Conservation (phyloP, 495 filamentous ascomycete genomes). For the Lophiostoma macrostomum region DNA sequence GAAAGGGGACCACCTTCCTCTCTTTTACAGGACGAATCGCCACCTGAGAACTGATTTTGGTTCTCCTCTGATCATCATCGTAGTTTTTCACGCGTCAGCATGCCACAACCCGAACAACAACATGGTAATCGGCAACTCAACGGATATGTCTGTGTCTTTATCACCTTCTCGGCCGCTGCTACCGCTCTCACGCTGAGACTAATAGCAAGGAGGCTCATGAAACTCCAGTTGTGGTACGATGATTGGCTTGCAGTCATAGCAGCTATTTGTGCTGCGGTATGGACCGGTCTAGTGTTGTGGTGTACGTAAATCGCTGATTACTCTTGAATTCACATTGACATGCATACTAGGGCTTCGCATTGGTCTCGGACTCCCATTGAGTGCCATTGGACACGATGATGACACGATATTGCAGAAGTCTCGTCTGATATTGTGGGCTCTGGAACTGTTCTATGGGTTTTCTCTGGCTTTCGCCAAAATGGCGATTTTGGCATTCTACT, state of each 20-base stretch:
- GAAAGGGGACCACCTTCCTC: too few relatives aligned
- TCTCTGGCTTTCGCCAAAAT: conserved; percentile 24
- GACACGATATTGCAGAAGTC: conserved; percentile 2
- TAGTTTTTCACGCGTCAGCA: too few relatives aligned
- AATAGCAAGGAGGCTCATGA: conserved; percentile 20
- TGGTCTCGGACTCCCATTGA: conserved; percentile 12
- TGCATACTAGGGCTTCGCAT: conserved; percentile 8
- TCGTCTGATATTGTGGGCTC: conserved; percentile 13
- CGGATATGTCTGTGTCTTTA: conserved; percentile 17
- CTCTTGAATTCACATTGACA: background rate
- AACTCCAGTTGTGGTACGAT: conserved; percentile 11
- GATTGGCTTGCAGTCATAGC: conserved; percentile 24
- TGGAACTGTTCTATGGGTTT: conserved; percentile 19
- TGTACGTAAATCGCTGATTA: conserved; percentile 1
- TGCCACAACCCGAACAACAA: too few relatives aligned
- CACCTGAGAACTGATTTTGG: too few relatives aligned
- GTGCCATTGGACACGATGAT: conserved; percentile 4
- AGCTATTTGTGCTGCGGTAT: conserved; percentile 5
- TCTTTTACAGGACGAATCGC: too few relatives aligned
- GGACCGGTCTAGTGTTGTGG: conserved; percentile 11
- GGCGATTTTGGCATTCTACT: conserved; percentile 30
- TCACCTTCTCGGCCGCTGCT: conserved; percentile 22
- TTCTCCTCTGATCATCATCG: too few relatives aligned
- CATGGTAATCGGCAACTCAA: conserved; percentile 19
- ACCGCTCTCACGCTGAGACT: conserved; percentile 9